Evolutionary conservation across 2,329 filamentous ascomycete genomes (phyloP).

Genomic region (Paraphoma chrysanthemicola): DNA sequence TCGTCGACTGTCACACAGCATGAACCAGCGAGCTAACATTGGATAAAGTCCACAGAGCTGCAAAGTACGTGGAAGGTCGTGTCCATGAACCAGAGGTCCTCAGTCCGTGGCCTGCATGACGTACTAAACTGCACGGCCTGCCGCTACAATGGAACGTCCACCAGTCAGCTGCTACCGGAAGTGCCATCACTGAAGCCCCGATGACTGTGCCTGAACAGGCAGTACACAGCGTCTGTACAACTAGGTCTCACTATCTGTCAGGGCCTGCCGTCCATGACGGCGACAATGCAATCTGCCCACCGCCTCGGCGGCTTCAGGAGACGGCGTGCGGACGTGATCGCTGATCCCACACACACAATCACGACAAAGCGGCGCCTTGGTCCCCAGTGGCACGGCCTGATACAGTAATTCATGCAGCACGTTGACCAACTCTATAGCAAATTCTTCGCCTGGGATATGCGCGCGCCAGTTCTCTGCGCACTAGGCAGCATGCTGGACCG

Average conservation of each 20-base stretch:
- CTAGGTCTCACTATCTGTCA: slow-evolving; percentile 18
- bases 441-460: slow-evolving; percentile 10
- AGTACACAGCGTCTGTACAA: slow-evolving; percentile 21
- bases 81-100: slow-evolving; percentile 9
- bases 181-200: slow-evolving; percentile 14
- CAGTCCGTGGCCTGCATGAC: slow-evolving; percentile 18
- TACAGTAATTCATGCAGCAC: slow-evolving; percentile 1
- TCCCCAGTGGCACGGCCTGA: slow-evolving; percentile 1
- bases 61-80: background rate
- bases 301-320: background rate
- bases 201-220: slow-evolving; percentile 16
- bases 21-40: background rate
- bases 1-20: slow-evolving; percentile 28
- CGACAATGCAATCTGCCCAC: slow-evolving; percentile 7
- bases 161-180: slow-evolving; percentile 25
- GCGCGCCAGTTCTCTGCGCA: slow-evolving; percentile 4
- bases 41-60: background rate
- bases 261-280: slow-evolving; percentile 13
- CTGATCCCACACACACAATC: slow-evolving; percentile 1
- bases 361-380: slow-evolving; percentile 3
- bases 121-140: slow-evolving; percentile 25
- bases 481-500: slow-evolving; percentile 2
- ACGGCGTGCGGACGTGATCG: background rate
- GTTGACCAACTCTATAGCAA: slow-evolving; percentile 3
- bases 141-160: slow-evolving; percentile 12